A percentile compares a stretch with the other conserved stretches of the same genome.
Conservation (phyloP, 2,329 filamentous ascomycete species). For the Achaetomium macrosporum region DNA sequence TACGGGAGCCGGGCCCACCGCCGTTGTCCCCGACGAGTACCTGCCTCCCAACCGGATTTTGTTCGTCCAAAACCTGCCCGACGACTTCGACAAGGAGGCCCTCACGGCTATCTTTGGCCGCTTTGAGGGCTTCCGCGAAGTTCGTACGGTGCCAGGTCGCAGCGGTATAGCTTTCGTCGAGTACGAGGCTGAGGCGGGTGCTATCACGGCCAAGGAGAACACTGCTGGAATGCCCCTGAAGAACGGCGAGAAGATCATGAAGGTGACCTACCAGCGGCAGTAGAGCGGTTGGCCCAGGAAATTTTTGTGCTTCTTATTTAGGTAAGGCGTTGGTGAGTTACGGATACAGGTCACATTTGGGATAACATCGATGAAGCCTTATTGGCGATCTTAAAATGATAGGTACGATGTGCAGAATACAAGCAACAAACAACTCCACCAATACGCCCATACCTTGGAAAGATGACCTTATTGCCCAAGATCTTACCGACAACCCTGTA, state of each 20-base stretch:
- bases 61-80: slow-evolving; percentile 87
- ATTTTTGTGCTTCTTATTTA: neutral
- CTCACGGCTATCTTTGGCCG: slow-evolving; percentile 76
- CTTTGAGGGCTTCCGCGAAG: slow-evolving; percentile 92
- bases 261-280: slow-evolving; percentile 94
- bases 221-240: slow-evolving; percentile 79
- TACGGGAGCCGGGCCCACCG: slow-evolving; percentile 58
- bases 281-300: slow-evolving; percentile 34
- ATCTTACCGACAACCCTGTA: slow-evolving; percentile 7
- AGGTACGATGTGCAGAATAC: slow-evolving; percentile 7
- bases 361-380: neutral
- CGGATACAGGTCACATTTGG: neutral
- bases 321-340: neutral
- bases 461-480: slow-evolving; percentile 12
- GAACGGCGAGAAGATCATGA: slow-evolving; percentile 69
- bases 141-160: slow-evolving; percentile 78
- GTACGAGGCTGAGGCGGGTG: slow-evolving; percentile 83
- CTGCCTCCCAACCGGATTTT: slow-evolving; percentile 95
- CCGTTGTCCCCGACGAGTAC: slow-evolving; percentile 93
- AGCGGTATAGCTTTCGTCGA: slow-evolving; percentile 93
- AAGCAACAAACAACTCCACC: slow-evolving; percentile 14
- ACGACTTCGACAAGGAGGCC: slow-evolving; percentile 74
- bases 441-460: slow-evolving; percentile 18
- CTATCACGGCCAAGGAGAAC: slow-evolving; percentile 89
- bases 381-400: too few species aligned